These are phyloP conservation scores for Jacaranda copaia DNA, from an alignment of 257 asterid genomes.

Conservation along the genomic window DNA sequence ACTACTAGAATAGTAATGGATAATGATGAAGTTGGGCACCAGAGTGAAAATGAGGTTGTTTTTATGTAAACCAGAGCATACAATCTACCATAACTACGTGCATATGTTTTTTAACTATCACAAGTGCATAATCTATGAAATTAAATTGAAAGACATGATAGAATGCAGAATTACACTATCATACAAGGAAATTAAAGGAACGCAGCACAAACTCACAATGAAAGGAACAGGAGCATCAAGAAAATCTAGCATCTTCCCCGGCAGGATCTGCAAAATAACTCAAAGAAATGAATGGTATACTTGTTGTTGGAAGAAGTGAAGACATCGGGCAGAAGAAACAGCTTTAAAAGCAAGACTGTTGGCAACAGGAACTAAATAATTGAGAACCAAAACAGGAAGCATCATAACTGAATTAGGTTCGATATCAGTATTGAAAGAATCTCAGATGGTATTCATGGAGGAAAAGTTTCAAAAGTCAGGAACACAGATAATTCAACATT, in stretches of 20 bases:
- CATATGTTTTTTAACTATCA: not conserved
- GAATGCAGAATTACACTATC: not conserved
- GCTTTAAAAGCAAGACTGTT: not conserved
- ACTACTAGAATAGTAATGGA: not conserved
- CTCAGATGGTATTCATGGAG: not conserved
- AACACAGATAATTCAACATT: not conserved
- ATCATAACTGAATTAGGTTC: slow-evolving; percentile 6
- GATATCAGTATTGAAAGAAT: not conserved
- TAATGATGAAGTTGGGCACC: not conserved
- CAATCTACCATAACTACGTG: not conserved
- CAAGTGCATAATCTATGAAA: not conserved
- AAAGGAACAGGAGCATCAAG: slow-evolving; percentile 99
- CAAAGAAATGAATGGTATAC: slow-evolving; percentile 13
- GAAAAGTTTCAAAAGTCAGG: slow-evolving; percentile 1
- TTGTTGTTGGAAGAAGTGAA: slow-evolving; percentile 26
- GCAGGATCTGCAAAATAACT: slow-evolving; percentile 72
- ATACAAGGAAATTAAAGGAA: not conserved
- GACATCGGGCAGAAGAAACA: slow-evolving; percentile 15
- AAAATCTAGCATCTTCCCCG: slow-evolving; percentile 91
- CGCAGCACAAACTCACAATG: slow-evolving; percentile 65
- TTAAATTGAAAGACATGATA: not conserved
- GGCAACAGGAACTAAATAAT: too few relatives aligned
- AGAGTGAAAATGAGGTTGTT: not conserved
- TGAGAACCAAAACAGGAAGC: slow-evolving; percentile 7
- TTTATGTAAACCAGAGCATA: not conserved